Evolutionary conservation across 208 protist genomes (phyloP), one percentile per base, ranked within the genome.

Genomic region (Crithidia expoeki): DNA sequence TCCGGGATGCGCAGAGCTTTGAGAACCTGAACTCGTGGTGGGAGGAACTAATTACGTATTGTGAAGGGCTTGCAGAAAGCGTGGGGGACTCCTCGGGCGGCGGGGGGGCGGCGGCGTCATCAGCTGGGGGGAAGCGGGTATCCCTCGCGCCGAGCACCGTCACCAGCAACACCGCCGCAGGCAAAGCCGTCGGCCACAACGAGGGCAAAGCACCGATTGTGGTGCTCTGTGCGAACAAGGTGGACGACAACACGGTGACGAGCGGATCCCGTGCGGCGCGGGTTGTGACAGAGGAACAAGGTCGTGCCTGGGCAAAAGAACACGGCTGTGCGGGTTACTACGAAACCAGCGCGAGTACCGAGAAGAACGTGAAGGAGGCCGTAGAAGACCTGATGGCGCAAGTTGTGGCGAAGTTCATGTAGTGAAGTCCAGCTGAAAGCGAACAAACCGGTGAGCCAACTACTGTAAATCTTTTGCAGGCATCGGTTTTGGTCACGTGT

Each of bases 191-290:
- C 19, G 80, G 78, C 4, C 49, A 72, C 32, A 75, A 64, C 16
- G 62, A 55, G 17, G 60, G 76, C 12, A 72, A 68, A 44, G 61
- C 65, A 0, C 80, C 81, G 0, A 57, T 92, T 0, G 60, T 90
- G 9, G 68, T 92, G 4, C 76, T 94, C 12, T 84, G 85, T 50
- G 89, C 76, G 12, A 92, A 88, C 76, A 94, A 94, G 71, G 79
- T 79, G 14, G 86, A 94, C 55, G 81, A 88, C 30, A 68, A 46
- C 11, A 32, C 51, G 23, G 68, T 57, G 11, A 57, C 68, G 6
- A 34, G 65, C 4, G 58, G 16, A 6, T 6, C 55, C 12, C 64
- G 71, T 16, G 63, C 36, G 32, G 62, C 47, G 42, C 84, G 89
- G 0, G 76, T 67, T 2, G 87, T 95, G 68, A 85, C 63, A 11